Percentiles rank a stretch among this genome's conserved stretches.
Conservation (phyloP, 2,329 filamentous ascomycete genomes). For the Hysterium pulicare region DNA sequence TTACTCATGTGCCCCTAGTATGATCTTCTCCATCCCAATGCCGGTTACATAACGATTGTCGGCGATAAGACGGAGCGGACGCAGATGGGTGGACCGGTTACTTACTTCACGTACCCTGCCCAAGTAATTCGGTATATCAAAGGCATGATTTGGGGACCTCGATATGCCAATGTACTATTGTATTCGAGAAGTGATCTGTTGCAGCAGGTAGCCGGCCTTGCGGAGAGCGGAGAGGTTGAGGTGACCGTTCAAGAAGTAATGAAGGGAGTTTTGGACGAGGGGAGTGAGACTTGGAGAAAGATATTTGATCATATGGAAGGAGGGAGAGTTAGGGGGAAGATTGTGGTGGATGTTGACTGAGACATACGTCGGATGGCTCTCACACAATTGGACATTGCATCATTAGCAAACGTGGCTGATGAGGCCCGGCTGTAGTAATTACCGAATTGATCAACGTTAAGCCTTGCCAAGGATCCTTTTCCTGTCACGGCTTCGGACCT, state of each 20-base stretch:
- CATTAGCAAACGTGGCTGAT: too few species aligned
- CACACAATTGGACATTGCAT: too few species aligned
- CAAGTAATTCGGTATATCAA: constrained; percentile 21
- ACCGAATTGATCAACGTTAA: too few species aligned
- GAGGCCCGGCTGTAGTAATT: too few species aligned
- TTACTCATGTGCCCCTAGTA: too few species aligned
- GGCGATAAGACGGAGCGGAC: constrained; percentile 38
- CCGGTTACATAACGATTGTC: constrained; percentile 42
- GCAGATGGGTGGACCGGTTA: constrained; percentile 34
- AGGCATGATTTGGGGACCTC: constrained; percentile 23
- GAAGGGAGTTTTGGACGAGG: constrained; percentile 21
- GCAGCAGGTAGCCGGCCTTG: constrained; percentile 20
- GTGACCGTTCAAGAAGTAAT: constrained; percentile 28
- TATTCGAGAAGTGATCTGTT: constrained; percentile 21
- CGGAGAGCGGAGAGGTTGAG: constrained; percentile 18
- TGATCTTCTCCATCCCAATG: constrained; percentile 30
- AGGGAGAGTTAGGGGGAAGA: constrained; percentile 28
- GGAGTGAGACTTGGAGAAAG: constrained; percentile 21
- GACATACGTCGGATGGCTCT: too few species aligned
- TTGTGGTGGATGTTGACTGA: constrained; percentile 22
- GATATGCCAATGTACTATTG: constrained; percentile 28
- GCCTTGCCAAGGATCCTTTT: too few species aligned
- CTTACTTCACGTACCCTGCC: constrained; percentile 29
- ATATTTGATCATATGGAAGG: constrained; percentile 21
- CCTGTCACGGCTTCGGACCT: too few species aligned